phyloP scores from a whole-genome alignment of 1,284 basidiomycete genomes.

The Rhodotorula mucilaginosa region DNA sequence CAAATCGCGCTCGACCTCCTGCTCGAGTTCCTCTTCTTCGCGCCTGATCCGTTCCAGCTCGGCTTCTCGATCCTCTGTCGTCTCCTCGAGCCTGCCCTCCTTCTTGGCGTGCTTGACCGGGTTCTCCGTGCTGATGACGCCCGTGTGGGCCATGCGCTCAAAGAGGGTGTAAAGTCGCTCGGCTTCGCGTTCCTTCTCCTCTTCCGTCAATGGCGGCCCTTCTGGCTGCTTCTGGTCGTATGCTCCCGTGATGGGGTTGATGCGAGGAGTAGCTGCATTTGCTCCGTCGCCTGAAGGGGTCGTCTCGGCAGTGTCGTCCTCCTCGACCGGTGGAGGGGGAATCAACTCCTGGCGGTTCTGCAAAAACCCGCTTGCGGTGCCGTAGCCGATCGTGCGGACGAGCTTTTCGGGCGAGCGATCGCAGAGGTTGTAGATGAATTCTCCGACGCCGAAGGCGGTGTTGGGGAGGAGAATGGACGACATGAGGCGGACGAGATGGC shows the following conservation, averaged over 20 bases:
- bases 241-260: conserved; percentile 78
- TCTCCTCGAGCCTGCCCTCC: conserved; percentile 41
- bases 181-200: conserved; percentile 86
- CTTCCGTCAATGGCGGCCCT: conserved; percentile 68
- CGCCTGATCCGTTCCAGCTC: conserved; percentile 72
- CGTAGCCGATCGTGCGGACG: conserved; percentile 77
- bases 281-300: too few relatives aligned
- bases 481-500: conserved; percentile 74
- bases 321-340: conserved; percentile 34
- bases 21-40: conserved; percentile 56
- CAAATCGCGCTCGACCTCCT: conserved; percentile 38
- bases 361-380: conserved; percentile 85
- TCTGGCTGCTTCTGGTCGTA: conserved; percentile 49
- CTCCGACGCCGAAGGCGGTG: conserved; percentile 75
- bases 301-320: background rate
- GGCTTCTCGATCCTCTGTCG: conserved; percentile 51
- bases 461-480: conserved; percentile 65
- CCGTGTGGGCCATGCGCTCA: conserved; percentile 72
- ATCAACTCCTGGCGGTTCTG: conserved; percentile 80
- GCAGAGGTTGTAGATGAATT: conserved; percentile 76
- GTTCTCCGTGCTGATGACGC: conserved; percentile 48
- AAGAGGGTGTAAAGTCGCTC: conserved; percentile 86
- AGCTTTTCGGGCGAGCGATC: conserved; percentile 69
- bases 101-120: conserved; percentile 40
- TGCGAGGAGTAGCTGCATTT: background rate